Base-by-base conservation (phyloP, 2,329 filamentous ascomycete genomes). In the Cladosporium phlei region DNA sequence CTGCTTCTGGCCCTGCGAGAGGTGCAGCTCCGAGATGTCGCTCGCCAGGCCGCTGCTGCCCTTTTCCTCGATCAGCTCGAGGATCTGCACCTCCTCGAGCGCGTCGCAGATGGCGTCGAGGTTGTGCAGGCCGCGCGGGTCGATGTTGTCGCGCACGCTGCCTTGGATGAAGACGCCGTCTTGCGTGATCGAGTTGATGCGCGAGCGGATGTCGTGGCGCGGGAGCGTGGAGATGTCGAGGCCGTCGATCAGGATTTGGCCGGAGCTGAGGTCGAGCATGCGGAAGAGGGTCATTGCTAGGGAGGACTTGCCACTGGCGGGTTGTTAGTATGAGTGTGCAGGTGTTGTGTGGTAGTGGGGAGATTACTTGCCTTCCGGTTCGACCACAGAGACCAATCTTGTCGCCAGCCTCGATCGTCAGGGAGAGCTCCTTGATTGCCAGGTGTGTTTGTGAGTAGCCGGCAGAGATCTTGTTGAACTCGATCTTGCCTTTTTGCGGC, bases 351-450 rank as follows among this genome's bases (percentile, higher is more conserved):
- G 11, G 5, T 11, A 34, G 3, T 2, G 21, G 11, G 14, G 16
- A 11, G 21, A 25, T 30, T 38, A 17, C 61, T 57, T 56, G 68
- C 69, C 68, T 72, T 49, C 73, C 76, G 19, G 72, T 80, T 2
- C 77, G 68, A 1, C 78, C 78, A 33, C 73, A 77, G 4, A 80
- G 65, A 2, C 72, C 65, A n/a, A 75, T 59, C 54, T 72, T 71
- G 53, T 76, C 65, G 6, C 76, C 76, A 0, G 72, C 55, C 4
- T 63, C 46, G 33, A 80, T 69, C 3, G 64, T 62, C 1, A 80
- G 55, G 8, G 65, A 72, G 27, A 79, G 61, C 16, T 71, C 56
- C n/a, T 67, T 63, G 40, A 77, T 63, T 2, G 74, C 60, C 2
- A 45, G 42, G 24, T 45, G 42, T 21, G 42, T 35, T 16, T 37